Evolutionary conservation across 225 moss, liverwort and hornwort genomes (phyloP).

Genomic region (Marchantia paleacea): DNA sequence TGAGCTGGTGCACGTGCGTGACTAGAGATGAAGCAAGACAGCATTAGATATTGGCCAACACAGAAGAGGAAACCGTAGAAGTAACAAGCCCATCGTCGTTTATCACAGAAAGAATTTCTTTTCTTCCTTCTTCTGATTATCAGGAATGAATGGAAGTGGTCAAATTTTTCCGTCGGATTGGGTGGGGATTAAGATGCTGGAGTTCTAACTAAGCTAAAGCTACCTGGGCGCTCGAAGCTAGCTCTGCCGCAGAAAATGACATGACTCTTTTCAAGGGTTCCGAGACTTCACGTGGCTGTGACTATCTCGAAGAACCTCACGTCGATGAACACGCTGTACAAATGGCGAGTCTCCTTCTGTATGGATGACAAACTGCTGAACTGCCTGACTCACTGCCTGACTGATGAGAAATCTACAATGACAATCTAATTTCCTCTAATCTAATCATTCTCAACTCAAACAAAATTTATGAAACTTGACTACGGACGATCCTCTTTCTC

Average conservation of each 20-base stretch:
- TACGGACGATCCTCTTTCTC: not conserved
- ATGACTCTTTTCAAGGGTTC: constrained; percentile 12
- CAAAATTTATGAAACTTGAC: constrained; percentile 10
- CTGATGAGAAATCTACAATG: constrained; percentile 13
- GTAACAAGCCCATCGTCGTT: not conserved
- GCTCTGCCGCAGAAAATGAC: constrained; percentile 5
- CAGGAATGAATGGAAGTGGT: constrained; percentile 5
- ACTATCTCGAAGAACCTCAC: not conserved
- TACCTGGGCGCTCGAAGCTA: not conserved
- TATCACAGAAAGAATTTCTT: not conserved
- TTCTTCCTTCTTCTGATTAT: not conserved
- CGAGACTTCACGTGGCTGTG: constrained; percentile 5
- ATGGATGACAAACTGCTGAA: not conserved
- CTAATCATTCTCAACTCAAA: constrained; percentile 11
- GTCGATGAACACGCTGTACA: constrained; percentile 19
- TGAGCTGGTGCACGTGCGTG: no score
- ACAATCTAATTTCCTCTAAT: not conserved
- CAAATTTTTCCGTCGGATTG: not conserved
- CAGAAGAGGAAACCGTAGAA: no score
- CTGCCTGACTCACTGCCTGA: no score
- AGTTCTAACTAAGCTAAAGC: not conserved
- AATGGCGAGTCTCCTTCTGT: not conserved
- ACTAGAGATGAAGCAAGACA: no score
- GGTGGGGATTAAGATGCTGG: not conserved
- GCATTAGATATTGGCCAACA: no score